Evolutionary conservation across 192 early-diverging fungal genomes (phyloP), one percentile per base, ranked within the genome.

Genomic region (Backusella tuberculispora): DNA sequence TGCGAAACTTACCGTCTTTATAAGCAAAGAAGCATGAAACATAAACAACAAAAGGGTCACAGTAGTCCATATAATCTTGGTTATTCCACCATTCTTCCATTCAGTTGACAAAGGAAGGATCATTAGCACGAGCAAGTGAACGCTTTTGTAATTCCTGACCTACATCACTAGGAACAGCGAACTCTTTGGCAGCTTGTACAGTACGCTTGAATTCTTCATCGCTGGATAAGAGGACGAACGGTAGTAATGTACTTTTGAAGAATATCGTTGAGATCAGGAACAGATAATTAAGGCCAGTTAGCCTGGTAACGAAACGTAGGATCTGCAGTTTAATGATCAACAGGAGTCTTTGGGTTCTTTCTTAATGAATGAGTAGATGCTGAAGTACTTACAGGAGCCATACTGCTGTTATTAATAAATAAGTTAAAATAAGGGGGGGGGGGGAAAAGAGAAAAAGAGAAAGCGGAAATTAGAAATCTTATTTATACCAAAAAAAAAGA

Each of bases 11-110:
- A 81, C 97, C 95, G 80, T 99, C 96, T 81, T 90, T 91, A 85
- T 94, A 97, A 60, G 90, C 87, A 84, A 93, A 99, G 78, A 98
- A 99, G 89, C 98, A 99, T 77, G 92, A 95, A 71, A 99, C 97
- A 77, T 94, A 93, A 78, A 97, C 88, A 46, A 95, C 94, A n/a
- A 97, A 93, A 13, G 97, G 95, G 77, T 99, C 98, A 71, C 97
- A 90, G 87, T 98, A 98, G 26, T 88, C 93, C 83, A 93, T 89
- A 84, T 99, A 99, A 72, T 95, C 94, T 64, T 93, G 87, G 68
- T 96, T 95, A 78, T 95, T 94, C 98, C 98, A 99, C n/a, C n/a
- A n/a, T n/a, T n/a, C n/a, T n/a, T n/a, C n/a, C n/a, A n/a, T n/a
- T n/a, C n/a, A n/a, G n/a, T 94, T 95, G 41, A 88, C 88, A 63